These are phyloP conservation scores for Rauvolfia tetraphylla DNA, from an alignment of 257 asterid genomes.

Conservation along the genomic window DNA sequence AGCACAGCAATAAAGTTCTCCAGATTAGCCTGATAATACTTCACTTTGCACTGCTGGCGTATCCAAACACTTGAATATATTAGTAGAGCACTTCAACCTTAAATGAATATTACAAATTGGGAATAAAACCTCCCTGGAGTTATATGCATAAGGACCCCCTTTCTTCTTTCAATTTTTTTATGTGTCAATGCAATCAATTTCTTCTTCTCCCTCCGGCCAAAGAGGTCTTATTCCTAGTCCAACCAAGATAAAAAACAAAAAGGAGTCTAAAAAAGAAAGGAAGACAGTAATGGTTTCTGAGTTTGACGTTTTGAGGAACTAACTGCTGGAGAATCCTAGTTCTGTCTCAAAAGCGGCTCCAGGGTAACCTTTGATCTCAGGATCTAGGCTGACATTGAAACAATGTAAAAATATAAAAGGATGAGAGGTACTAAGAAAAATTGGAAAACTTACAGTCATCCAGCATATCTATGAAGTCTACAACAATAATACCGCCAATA, in stretches of 20 bases:
- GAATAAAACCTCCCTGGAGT: not conserved
- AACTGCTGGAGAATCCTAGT: not conserved
- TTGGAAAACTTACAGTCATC: conserved; percentile 71
- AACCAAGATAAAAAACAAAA: not conserved
- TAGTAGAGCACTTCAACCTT: not conserved
- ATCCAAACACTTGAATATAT: not conserved
- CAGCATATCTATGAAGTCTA: conserved; percentile 97
- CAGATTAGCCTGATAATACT: not conserved
- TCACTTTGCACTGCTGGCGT: not conserved
- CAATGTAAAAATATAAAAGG: conserved; percentile 9
- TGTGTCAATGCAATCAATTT: not conserved
- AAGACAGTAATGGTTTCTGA: not conserved
- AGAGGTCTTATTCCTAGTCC: not conserved
- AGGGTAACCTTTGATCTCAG: not conserved
- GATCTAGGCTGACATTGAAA: not conserved
- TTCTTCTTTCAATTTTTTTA: not conserved
- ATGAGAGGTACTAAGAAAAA: conserved; percentile 11
- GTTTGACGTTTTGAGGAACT: not conserved
- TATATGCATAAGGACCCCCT: not conserved
- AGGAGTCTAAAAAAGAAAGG: not conserved
- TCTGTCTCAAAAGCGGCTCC: not conserved
- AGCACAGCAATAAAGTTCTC: not conserved
- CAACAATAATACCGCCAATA: conserved; percentile 95
- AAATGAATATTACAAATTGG: not conserved
- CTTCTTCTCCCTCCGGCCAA: no score